phyloP scores from a whole-genome alignment of 495 filamentous ascomycete genomes.

The Neurospora pannonica region DNA sequence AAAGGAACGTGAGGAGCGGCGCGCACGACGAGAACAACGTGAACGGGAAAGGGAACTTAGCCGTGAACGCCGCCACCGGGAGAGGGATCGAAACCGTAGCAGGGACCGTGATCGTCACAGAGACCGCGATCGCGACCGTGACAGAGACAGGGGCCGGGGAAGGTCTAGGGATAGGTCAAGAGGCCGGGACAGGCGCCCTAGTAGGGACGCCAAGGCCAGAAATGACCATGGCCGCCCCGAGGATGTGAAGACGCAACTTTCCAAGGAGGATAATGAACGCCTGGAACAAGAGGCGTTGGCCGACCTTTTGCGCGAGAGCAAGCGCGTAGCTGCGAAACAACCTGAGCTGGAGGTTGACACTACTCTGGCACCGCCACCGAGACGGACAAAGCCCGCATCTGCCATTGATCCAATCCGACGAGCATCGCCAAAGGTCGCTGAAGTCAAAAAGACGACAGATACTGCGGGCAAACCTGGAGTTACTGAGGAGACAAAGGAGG shows the following conservation, averaged over 20 bases:
- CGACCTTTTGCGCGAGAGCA: conserved; percentile 45
- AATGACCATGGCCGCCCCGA: conserved; percentile 18
- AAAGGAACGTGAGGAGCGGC: conserved; percentile 45
- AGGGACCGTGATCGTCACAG: conserved; percentile 23
- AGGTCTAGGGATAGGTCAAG: conserved; percentile 20
- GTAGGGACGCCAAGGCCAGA: conserved; percentile 10
- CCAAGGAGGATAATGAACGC: conserved; percentile 44
- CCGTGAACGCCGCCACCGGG: conserved; percentile 46
- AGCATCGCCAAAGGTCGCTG: conserved; percentile 31
- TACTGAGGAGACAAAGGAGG: conserved; percentile 14
- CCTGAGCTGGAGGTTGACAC: conserved; percentile 45
- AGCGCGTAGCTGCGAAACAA: conserved; percentile 32
- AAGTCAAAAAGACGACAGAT: conserved; percentile 29
- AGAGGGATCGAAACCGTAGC: conserved; percentile 27
- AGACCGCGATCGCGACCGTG: conserved; percentile 22
- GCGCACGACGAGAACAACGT: conserved; percentile 49
- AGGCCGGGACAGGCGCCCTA: conserved; percentile 17
- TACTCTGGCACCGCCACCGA: conserved; percentile 42
- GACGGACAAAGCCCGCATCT: conserved; percentile 41
- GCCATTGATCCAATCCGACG: conserved; percentile 45
- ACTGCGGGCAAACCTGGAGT: conserved; percentile 3
- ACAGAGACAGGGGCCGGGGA: conserved; percentile 21
- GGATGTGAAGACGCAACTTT: conserved; percentile 36
- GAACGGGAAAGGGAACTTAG: conserved; percentile 48
- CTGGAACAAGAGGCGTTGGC: conserved; percentile 46